Percentiles rank a stretch among this genome's conserved stretches.
Evolutionary conservation across 371 early-diverging fungal species (phyloP).

Genomic region (Mucor velutinosus): DNA sequence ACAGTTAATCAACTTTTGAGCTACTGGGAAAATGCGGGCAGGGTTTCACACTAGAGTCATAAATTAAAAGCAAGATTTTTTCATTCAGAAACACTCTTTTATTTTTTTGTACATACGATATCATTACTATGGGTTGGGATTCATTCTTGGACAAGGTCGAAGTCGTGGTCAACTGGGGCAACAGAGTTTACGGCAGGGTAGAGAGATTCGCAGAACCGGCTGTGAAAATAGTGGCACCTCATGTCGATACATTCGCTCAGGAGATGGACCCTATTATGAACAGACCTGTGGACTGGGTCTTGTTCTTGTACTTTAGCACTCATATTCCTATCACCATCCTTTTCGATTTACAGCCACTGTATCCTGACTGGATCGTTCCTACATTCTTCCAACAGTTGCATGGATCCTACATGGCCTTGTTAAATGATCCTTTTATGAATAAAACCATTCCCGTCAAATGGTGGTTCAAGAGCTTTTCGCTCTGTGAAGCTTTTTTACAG

Average conservation of each 20-base stretch:
- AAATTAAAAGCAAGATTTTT: neutral
- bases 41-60: neutral
- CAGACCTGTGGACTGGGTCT: slow-evolving; percentile 20
- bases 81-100: neutral
- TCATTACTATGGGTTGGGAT: slow-evolving; percentile 1
- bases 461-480: slow-evolving; percentile 26
- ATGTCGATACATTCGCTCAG: slow-evolving; percentile 6
- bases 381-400: slow-evolving; percentile 4
- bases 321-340: slow-evolving; percentile 28
- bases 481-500: slow-evolving; percentile 28
- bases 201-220: neutral
- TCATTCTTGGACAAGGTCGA: slow-evolving; percentile 15
- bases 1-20: neutral
- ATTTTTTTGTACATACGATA: neutral
- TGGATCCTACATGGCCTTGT: slow-evolving; percentile 4
- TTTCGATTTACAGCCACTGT: slow-evolving; percentile 22
- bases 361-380: slow-evolving; percentile 19
- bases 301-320: slow-evolving; percentile 20
- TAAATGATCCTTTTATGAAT: slow-evolving; percentile 25
- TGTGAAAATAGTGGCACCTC: slow-evolving; percentile 4
- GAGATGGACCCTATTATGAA: slow-evolving; percentile 15
- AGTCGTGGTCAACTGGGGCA: slow-evolving; percentile 1
- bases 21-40: neutral
- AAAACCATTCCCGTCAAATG: slow-evolving; percentile 2
- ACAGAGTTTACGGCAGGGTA: neutral